Conservation (phyloP, 108 stramenopile genomes). For the Fragilariopsis cylindrus region DNA sequence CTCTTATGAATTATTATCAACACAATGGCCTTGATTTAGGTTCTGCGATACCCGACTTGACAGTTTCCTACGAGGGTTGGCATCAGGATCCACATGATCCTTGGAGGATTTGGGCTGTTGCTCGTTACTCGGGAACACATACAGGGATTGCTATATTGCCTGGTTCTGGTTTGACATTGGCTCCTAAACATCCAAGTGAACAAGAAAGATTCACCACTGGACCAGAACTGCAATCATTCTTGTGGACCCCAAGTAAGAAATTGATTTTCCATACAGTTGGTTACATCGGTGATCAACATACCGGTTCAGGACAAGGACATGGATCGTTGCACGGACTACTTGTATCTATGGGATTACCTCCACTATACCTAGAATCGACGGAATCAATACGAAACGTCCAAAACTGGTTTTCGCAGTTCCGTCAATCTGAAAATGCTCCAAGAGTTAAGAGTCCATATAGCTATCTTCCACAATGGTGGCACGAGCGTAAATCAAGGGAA, state of each 20-base stretch:
- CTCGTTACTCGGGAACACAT: slow-evolving; percentile 37
- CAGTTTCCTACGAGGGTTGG: slow-evolving; percentile 38
- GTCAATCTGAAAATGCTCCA: not conserved
- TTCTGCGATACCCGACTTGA: slow-evolving; percentile 30
- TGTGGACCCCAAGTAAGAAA: slow-evolving; percentile 31
- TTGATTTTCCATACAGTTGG: slow-evolving; percentile 30
- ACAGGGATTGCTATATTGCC: slow-evolving; percentile 24
- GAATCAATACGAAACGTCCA: slow-evolving; percentile 20
- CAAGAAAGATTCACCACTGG: slow-evolving; percentile 19
- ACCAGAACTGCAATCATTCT: slow-evolving; percentile 32
- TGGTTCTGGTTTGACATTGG: slow-evolving; percentile 27
- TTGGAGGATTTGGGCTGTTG: slow-evolving; percentile 28
- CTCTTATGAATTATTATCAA: slow-evolving; percentile 30
- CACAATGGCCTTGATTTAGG: slow-evolving; percentile 31
- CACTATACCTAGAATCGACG: slow-evolving; percentile 29
- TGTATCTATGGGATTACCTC: slow-evolving; percentile 33
- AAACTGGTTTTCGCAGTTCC: slow-evolving; percentile 37
- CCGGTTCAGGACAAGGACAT: slow-evolving; percentile 32
- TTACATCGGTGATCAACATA: slow-evolving; percentile 28
- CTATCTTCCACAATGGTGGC: slow-evolving; percentile 34
- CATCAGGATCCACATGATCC: slow-evolving; percentile 35
- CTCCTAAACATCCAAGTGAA: slow-evolving; percentile 15
- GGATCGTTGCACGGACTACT: slow-evolving; percentile 28
- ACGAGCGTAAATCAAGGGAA: slow-evolving; percentile 26
- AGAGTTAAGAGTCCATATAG: slow-evolving; percentile 14